Evolutionary conservation across 1,284 basidiomycete genomes (phyloP), one percentile per base, ranked within the genome.

Genomic region (Neotropicomus parvogracilis): DNA sequence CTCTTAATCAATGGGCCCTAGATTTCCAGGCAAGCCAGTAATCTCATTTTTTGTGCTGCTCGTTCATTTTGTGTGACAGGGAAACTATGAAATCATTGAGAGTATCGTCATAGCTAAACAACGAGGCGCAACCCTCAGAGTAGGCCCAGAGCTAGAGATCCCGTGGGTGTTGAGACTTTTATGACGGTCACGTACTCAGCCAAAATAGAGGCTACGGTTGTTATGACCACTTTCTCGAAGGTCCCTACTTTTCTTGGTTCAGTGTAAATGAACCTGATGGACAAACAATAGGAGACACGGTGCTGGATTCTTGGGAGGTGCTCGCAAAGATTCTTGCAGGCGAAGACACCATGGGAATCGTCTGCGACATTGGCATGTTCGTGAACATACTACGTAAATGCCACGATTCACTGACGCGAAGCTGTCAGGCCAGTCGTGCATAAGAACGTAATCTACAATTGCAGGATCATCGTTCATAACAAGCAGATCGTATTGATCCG

Each of bases 101-200:
- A 97, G 94, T 54, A 98, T 99, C 55, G 72, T 73, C 6, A 80
- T 93, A 40, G 93, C 97, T 5, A 98, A 95, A 68, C 75, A 80
- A 41, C 77, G 83, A 43, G 93, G 94, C n/a, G 94, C 95, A 7
- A 90, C 85, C 3, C 71, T 99, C 26, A 79, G 97, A 60, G 95
- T 99, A n/a, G 97, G 97, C 2, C 97, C 97, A 16, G 95, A 98
- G 68, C 78, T 99, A n/a, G 97, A 99, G 70, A 92, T 99, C 56
- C 88, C 95, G 88, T 93, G 59, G 45, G 87, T 74, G 3, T 13
- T 7, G 11, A 19, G 29, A 4, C 34, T 6, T 28, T 14, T 13
- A 3, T 36, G 11, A 6, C 0, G 9, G 2, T 16, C 26, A 17
- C 13, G 11, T 27, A 14, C 46, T 58, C 39, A 51, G 17, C n/a